These are phyloP conservation scores for Stylonectria norvegica DNA, from an alignment of 2,329 filamentous ascomycete genomes.

Conservation along the genomic window DNA sequence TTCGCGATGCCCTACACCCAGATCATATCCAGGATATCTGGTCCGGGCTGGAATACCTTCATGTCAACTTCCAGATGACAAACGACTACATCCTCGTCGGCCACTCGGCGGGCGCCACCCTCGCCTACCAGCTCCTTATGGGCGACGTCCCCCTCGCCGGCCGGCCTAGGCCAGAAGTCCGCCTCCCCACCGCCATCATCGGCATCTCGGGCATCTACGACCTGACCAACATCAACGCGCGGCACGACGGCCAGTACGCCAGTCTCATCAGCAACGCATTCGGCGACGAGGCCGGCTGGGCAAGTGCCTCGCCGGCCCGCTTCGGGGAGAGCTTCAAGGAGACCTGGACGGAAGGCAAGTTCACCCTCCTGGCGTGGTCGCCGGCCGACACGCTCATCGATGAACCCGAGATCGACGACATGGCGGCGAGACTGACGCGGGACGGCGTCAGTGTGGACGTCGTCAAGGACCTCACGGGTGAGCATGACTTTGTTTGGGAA, in stretches of 20 bases:
- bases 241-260: constrained; percentile 48
- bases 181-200: constrained; percentile 51
- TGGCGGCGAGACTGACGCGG: constrained; percentile 46
- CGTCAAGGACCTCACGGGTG: constrained; percentile 47
- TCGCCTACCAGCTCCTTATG: constrained; percentile 60
- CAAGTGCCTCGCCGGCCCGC: constrained; percentile 51
- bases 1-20: constrained; percentile 52
- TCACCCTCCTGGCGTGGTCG: constrained; percentile 44
- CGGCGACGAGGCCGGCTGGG: constrained; percentile 53
- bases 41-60: constrained; percentile 48
- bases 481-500: constrained; percentile 63
- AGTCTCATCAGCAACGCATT: constrained; percentile 60
- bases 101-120: constrained; percentile 61
- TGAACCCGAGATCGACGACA: constrained; percentile 55
- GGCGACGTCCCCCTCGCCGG: constrained; percentile 30
- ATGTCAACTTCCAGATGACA: constrained; percentile 43
- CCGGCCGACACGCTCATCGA: constrained; percentile 50
- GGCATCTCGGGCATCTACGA: constrained; percentile 67
- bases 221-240: constrained; percentile 50
- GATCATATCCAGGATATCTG: constrained; percentile 57
- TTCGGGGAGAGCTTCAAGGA: constrained; percentile 40
- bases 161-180: constrained; percentile 24
- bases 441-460: constrained; percentile 34
- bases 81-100: constrained; percentile 55
- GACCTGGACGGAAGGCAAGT: constrained; percentile 33